These are phyloP conservation scores for Rhizoclosmatium sp. DNA, from an alignment of 192 early-diverging fungal species.

Conservation along the genomic window DNA sequence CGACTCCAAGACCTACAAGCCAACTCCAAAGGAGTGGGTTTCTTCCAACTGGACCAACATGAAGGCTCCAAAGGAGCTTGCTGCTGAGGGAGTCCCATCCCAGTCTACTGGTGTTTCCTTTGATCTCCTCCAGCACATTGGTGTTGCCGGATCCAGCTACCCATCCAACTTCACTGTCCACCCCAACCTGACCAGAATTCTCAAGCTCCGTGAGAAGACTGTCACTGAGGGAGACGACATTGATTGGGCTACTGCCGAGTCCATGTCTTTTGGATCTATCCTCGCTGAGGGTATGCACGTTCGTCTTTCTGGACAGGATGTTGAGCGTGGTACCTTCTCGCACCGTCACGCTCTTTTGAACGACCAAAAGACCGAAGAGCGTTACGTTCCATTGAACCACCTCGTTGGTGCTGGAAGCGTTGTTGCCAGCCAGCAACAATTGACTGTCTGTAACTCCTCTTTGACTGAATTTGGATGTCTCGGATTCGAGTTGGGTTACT, in stretches of 20 bases:
- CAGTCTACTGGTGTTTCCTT: constrained; percentile 73
- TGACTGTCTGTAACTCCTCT: constrained; percentile 95
- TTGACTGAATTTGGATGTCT: constrained; percentile 95
- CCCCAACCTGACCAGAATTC: constrained; percentile 84
- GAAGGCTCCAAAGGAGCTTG: constrained; percentile 82
- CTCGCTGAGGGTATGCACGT: constrained; percentile 78
- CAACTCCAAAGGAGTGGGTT: constrained; percentile 92
- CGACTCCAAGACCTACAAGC: constrained; percentile 88
- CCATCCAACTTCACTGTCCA: constrained; percentile 89
- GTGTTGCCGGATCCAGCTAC: constrained; percentile 78
- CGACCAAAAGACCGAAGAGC: constrained; percentile 88
- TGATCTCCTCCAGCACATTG: constrained; percentile 83
- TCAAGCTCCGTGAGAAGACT: constrained; percentile 84
- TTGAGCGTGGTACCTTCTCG: constrained; percentile 99
- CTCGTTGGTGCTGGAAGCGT: constrained; percentile 72
- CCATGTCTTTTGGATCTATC: constrained; percentile 90
- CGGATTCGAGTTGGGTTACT: constrained; percentile 98
- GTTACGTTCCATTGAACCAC: constrained; percentile 86
- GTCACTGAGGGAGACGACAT: constrained; percentile 81
- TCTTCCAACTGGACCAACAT: constrained; percentile 93
- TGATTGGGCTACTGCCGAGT: constrained; percentile 96
- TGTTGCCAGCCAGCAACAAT: constrained; percentile 72
- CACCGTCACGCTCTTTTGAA: constrained; percentile 97
- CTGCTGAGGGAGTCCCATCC: constrained; percentile 73
- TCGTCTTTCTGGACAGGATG: constrained; percentile 94